Conservation (phyloP, 2,329 filamentous ascomycete species). For the Juglanconis oblonga region DNA sequence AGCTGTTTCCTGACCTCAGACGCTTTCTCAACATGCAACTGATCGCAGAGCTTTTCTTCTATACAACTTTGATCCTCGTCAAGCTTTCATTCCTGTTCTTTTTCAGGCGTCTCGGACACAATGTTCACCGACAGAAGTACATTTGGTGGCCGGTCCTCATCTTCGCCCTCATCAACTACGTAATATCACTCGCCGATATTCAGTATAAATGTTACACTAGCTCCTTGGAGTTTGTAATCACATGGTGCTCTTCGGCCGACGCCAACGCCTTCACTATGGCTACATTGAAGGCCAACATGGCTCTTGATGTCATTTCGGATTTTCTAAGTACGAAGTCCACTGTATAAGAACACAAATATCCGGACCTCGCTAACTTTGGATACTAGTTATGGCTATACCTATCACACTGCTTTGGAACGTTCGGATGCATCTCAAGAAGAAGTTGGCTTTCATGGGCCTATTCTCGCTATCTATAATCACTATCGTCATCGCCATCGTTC, state of each 20-base stretch:
- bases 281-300: neutral
- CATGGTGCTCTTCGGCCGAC: neutral
- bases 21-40: neutral
- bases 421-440: conserved; percentile 27
- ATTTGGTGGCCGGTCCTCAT: conserved; percentile 1
- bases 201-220: neutral
- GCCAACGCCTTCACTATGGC: neutral
- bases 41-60: neutral
- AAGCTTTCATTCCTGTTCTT: conserved; percentile 4
- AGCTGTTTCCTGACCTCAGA: neutral
- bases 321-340: neutral
- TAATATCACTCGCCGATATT: neutral
- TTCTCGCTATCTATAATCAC: neutral
- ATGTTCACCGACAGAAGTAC: neutral
- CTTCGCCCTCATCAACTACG: neutral
- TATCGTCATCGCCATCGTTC: neutral
- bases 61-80: neutral
- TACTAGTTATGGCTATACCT: neutral
- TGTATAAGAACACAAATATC: neutral
- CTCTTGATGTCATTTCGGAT: neutral
- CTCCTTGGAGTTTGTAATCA: neutral
- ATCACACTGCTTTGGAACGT: conserved; percentile 28
- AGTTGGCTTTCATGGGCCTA: conserved; percentile 19
- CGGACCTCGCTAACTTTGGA: neutral
- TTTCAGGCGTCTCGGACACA: conserved; percentile 2